Base-by-base conservation (phyloP, 805 yeast genomes). In the Brettanomyces nanus region DNA sequence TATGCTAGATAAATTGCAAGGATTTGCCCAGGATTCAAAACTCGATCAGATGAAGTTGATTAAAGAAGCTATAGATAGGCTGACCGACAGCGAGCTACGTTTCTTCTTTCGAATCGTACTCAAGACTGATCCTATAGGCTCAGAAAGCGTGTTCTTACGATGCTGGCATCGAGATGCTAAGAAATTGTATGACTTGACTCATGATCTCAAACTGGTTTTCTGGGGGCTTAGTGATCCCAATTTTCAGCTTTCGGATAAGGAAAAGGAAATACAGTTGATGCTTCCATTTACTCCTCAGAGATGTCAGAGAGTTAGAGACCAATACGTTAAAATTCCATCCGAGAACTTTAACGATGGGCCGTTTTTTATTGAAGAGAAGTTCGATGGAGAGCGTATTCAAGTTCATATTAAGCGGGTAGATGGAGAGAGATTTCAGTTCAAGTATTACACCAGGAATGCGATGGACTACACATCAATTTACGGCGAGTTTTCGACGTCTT, bases 371-470 rank as follows among this genome's bases (percentile, higher is more conserved):
- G 97, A 90, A 52, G 97, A 90, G 54, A 90, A 90, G 54, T 71
- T 87, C 62, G 97, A 90, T 58, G 98, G 97, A 3, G 97, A 90
- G 56, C 62, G 98, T 46, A 76, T 85, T 48, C 79, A 85, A 38
- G 46, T 87, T 33, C 98, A 90, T 54, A 74, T 77, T 62, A 56
- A 64, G 31, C 41, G 79, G 72, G 9, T 48, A 14, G 28, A 42
- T 41, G 25, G 49, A 56, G n/a, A 52, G 57, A 61, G 61, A 36
- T 50, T 45, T 2, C 48, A 47, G 4, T 72, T 71, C 52, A 65
- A 63, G 43, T 80, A 68, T 52, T 79, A 58, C 51, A 77, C 85
- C 36, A 67, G 95, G 47, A 70, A 77, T 33, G 82, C 83, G 6
- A 75, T 75, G 37, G 95, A 87, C 48, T 85, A 77, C 50, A 75